Evolutionary conservation across 1,284 basidiomycete species (phyloP).

Genomic region (Microbotryum violaceum): DNA sequence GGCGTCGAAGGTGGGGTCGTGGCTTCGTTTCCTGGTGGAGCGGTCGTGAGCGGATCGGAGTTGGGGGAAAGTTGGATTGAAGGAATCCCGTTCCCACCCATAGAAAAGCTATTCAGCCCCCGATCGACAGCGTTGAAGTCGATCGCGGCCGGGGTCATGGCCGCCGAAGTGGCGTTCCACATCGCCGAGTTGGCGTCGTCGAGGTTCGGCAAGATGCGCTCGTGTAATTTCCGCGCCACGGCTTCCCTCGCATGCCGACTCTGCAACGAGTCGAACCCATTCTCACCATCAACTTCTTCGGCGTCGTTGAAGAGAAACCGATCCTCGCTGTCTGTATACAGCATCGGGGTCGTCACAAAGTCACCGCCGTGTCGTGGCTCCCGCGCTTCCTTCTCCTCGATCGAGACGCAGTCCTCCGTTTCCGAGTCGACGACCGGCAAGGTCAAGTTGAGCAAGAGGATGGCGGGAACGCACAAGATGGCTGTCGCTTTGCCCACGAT

Average conservation of each 20-base stretch:
- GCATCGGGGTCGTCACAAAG: slow-evolving; percentile 2
- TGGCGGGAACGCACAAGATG: slow-evolving; percentile 75
- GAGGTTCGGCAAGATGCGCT: slow-evolving; percentile 4
- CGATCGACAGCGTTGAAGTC: too few species aligned
- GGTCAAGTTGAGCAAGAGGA: slow-evolving; percentile 77
- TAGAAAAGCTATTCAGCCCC: too few species aligned
- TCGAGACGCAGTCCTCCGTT: slow-evolving; percentile 14
- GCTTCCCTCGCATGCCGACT: background rate
- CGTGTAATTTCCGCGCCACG: background rate
- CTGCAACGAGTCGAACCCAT: too few species aligned
- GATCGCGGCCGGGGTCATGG: too few species aligned
- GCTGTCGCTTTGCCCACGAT: slow-evolving; percentile 64
- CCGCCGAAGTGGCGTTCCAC: too few species aligned
- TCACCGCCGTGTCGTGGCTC: slow-evolving; percentile 44
- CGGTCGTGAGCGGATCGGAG: too few species aligned
- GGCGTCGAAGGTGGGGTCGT: too few species aligned
- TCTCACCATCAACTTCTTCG: too few species aligned
- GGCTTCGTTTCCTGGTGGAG: too few species aligned
- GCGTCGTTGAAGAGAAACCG: background rate
- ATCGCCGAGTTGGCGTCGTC: background rate
- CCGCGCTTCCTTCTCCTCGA: slow-evolving; percentile 31
- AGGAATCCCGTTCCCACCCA: too few species aligned
- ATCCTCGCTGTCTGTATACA: background rate
- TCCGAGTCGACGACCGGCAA: slow-evolving; percentile 68
- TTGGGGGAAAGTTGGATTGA: too few species aligned